phyloP scores from a whole-genome alignment of 2,329 filamentous ascomycete species.

The Phymatotrichopsis omnivora region DNA sequence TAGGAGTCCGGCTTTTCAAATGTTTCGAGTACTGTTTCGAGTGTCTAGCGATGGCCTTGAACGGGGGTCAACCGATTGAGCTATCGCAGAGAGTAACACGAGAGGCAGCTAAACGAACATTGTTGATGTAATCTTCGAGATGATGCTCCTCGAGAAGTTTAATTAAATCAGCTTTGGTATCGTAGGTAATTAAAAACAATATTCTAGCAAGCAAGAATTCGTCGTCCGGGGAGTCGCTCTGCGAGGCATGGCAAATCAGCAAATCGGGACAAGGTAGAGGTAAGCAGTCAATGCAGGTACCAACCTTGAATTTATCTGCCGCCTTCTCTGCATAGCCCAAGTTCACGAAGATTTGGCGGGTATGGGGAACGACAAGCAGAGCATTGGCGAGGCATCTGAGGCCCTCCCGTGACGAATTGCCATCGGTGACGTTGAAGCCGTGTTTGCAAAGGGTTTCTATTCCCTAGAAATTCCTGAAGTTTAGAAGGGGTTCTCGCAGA shows the following conservation, averaged over 20 bases:
- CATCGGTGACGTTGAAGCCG: constrained; percentile 55
- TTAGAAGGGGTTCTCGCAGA: constrained; percentile 4
- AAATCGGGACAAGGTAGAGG: no score
- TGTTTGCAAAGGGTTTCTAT: constrained; percentile 61
- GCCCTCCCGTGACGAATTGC: constrained; percentile 57
- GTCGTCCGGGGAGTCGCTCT: constrained; percentile 64
- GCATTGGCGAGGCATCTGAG: constrained; percentile 79
- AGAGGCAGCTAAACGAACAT: constrained; percentile 31
- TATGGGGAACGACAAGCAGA: constrained; percentile 56
- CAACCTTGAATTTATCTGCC: constrained; percentile 56
- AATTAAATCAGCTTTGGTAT: constrained; percentile 56
- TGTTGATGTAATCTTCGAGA: constrained; percentile 57
- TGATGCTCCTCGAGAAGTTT: constrained; percentile 55
- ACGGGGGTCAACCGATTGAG: constrained; percentile 18
- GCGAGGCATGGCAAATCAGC: constrained; percentile 12
- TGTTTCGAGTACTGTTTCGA: constrained; percentile 43
- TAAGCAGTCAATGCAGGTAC: no score
- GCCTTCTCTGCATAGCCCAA: constrained; percentile 56
- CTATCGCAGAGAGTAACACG: not conserved
- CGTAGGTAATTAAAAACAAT: constrained; percentile 70
- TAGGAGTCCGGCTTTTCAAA: constrained; percentile 25
- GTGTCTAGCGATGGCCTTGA: constrained; percentile 52
- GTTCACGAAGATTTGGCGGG: constrained; percentile 63
- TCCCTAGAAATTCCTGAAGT: constrained; percentile 49
- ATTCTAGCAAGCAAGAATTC: constrained; percentile 78